Evolutionary conservation across 352 stramenopile genomes (phyloP).

Genomic region (Phytophthora palmivora): DNA sequence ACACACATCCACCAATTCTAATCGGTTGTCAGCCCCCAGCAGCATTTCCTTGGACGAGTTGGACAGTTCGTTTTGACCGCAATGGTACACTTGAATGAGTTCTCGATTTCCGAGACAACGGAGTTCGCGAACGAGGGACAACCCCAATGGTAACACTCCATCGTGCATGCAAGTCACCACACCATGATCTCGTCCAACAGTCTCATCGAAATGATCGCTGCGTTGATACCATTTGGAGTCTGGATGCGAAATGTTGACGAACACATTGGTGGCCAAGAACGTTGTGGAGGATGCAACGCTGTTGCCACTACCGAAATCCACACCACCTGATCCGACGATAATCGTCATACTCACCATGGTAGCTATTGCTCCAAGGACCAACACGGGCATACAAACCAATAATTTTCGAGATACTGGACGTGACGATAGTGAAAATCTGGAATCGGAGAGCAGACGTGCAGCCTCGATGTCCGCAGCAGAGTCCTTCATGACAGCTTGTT

Average conservation of each 20-base stretch:
- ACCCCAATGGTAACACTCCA: slow-evolving; percentile 35
- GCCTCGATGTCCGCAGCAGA: slow-evolving; percentile 13
- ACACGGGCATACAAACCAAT: slow-evolving; percentile 24
- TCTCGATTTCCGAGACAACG: slow-evolving; percentile 45
- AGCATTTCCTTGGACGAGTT: slow-evolving; percentile 23
- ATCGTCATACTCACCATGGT: slow-evolving; percentile 35
- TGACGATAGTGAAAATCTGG: slow-evolving; percentile 10
- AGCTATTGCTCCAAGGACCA: slow-evolving; percentile 19
- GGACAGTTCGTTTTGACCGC: slow-evolving; percentile 42
- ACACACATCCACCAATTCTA: slow-evolving; percentile 51
- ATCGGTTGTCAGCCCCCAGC: slow-evolving; percentile 22
- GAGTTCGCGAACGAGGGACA: slow-evolving; percentile 51
- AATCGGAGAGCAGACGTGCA: slow-evolving; percentile 6
- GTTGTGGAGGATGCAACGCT: slow-evolving; percentile 17
- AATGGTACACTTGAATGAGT: slow-evolving; percentile 52
- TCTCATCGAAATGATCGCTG: slow-evolving; percentile 35
- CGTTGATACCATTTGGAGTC: slow-evolving; percentile 30
- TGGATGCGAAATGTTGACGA: slow-evolving; percentile 18
- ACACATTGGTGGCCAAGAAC: slow-evolving; percentile 20
- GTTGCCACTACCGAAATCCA: slow-evolving; percentile 23
- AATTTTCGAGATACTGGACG: slow-evolving; percentile 14
- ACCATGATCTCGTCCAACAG: slow-evolving; percentile 31
- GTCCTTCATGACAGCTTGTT: slow-evolving; percentile 7
- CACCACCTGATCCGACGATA: slow-evolving; percentile 8
- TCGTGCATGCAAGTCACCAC: slow-evolving; percentile 50